Evolutionary conservation across 2,329 filamentous ascomycete genomes (phyloP), one percentile per base, ranked within the genome.

Genomic region (Pestalotiopsis sp.): DNA sequence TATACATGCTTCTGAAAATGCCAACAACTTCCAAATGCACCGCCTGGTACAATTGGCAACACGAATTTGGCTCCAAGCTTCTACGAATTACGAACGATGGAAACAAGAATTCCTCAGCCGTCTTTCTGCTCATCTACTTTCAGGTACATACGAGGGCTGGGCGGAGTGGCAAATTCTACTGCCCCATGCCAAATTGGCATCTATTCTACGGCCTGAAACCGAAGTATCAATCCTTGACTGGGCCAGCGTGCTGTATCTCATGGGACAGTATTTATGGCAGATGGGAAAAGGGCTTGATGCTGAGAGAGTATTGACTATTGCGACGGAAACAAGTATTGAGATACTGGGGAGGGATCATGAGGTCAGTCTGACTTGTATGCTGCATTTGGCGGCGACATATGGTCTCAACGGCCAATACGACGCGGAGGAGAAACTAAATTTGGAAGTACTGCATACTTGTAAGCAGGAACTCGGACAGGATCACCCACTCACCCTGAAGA

Each of bases 11-110:
- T 74, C 66, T n/a, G 70, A 68, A 39, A 23, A 64, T 23, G 9
- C 31, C 31, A 7, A 70, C 71, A 1, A 73, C 69, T 83, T 81
- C 64, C 77, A 81, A 69, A 84, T 85, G 81, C 82, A 85, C 71
- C 58, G 69, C 7, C 75, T 85, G 3, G 82, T 84, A 23, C 80
- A 83, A 70, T 69, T 83, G 31, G 73, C 79, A 31, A 81, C 74
- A 9, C 75, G 74, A 66, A 74, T 68, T 52, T 82, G 79, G 80
- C 73, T 81, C 17, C 64, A 77, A 67, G 68, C 65, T 2, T n/a
- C 72, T 4, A 69, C 69, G 1, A 45, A 77, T 66, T 60, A 72
- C 9, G 75, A 81, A 36, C 64, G 25, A 31, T 81, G 77, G 72
- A 77, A 74, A 68, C 63, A 72, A 39, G 66, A 74, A 64, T 81